Base-by-base conservation (phyloP, 2,329 filamentous ascomycete genomes). In the Diaporthe humulicola region DNA sequence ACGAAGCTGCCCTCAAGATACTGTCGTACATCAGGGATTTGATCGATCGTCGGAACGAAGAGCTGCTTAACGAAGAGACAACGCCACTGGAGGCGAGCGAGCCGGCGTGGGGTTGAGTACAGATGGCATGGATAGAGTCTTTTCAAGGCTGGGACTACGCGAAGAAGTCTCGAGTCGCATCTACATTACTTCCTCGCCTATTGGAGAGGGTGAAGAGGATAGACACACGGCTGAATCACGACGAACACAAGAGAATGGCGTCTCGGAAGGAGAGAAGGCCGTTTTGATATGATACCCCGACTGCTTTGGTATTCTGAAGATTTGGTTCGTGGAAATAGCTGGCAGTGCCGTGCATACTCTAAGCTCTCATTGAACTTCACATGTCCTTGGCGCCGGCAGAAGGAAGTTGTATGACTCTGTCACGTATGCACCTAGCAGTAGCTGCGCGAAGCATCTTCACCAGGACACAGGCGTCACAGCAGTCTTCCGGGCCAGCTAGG, bases 1-100 rank as follows among this genome's bases (percentile, higher is more conserved):
- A 78, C 54, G 79, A 80, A 54, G 78, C 79, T 42, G 80, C 80
- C 22, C 73, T 82, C 67, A 75, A 79, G 73, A 80, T 83, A 36
- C 71, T 82, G 19, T 77, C 77, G 25, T 80, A 80, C 48, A 75
- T 80, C 40, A 78, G 77, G 33, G 75, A 74, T 14, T 30, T 78
- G 40, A 76, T 79, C 33, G 76, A 42, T 17, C 78, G 76, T 56
- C 73, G 74, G 22, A 77, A 77, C 48, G 74, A 74, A 12, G 75
- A 77, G 61, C 70, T 72, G 30, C 74, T 73, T 57, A 75, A 72
- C 40, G 50, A 73, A 45, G 77, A 74, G 19, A 75, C 74, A 4
- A 74, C 76, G 9, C 76, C 77, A 1, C 64, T 74, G 12, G 77
- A 76, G 40, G 66, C 67, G 8, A 22, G 30, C 50, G 74, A 77